A percentile compares a stretch with the other conserved stretches of the same genome.
Conservation (phyloP, 2,329 filamentous ascomycete species). For the Xylaria sp. region DNA sequence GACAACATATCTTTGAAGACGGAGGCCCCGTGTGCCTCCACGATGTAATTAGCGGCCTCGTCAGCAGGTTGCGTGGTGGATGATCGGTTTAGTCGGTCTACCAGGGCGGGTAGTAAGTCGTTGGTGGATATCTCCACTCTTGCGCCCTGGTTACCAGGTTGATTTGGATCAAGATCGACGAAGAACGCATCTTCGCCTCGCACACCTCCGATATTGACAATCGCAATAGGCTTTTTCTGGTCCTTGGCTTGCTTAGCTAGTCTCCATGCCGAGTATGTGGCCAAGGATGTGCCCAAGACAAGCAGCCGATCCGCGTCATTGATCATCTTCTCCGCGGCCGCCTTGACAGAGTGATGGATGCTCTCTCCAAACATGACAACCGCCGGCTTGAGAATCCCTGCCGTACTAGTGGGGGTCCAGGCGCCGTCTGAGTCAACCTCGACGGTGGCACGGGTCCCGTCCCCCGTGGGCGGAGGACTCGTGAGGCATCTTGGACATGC, state of each 20-base stretch:
- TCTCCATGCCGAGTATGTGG: conserved; percentile 95
- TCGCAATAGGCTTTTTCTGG: conserved; percentile 83
- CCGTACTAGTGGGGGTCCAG: conserved; percentile 72
- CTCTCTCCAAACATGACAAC: conserved; percentile 98
- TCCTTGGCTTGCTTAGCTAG: conserved; percentile 85
- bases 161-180: conserved; percentile 60
- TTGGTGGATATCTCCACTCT: conserved; percentile 69
- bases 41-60: conserved; percentile 38
- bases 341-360: conserved; percentile 75
- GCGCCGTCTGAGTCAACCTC: conserved; percentile 83
- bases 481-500: conserved; percentile 83
- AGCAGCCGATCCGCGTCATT: conserved; percentile 80
- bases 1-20: conserved; percentile 71
- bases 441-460: conserved; percentile 68
- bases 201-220: conserved; percentile 88
- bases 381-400: conserved; percentile 88
- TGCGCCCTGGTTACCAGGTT: conserved; percentile 62
- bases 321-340: conserved; percentile 80
- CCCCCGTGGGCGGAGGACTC: conserved; percentile 64
- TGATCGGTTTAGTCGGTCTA: conserved; percentile 58
- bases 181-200: conserved; percentile 82
- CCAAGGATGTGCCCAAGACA: conserved; percentile 87
- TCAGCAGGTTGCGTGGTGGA: conserved; percentile 32
- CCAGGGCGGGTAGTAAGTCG: conserved; percentile 65
- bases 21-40: conserved; percentile 46